phyloP scores from a whole-genome alignment of 495 filamentous ascomycete genomes.

The Viridothelium virens region DNA sequence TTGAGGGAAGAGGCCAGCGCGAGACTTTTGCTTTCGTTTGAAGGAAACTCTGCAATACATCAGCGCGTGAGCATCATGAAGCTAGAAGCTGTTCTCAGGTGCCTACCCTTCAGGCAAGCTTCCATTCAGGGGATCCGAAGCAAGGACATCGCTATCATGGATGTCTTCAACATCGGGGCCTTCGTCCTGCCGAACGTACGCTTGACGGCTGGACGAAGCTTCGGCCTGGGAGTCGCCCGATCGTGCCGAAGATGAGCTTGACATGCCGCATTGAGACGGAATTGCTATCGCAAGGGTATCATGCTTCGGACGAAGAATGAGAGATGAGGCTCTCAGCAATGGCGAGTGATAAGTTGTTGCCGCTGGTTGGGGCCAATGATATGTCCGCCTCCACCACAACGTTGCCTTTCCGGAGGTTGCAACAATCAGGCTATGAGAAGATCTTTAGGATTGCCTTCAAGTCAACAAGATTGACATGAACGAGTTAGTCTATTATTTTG shows the following conservation, averaged over 20 bases:
- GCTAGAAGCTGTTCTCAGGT: neutral
- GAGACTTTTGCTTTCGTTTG: slow-evolving; percentile 71
- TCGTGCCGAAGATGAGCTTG: slow-evolving; percentile 32
- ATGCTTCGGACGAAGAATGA: neutral
- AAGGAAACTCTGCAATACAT: slow-evolving; percentile 56
- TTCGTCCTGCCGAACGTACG: slow-evolving; percentile 28
- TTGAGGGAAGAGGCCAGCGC: slow-evolving; percentile 47
- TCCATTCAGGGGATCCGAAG: slow-evolving; percentile 30
- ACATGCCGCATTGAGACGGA: slow-evolving; percentile 26
- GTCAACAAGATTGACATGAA: too few relatives aligned
- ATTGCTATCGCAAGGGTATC: slow-evolving; percentile 2
- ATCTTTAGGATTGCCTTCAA: too few relatives aligned
- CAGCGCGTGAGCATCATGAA: neutral
- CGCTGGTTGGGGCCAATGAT: slow-evolving; percentile 1
- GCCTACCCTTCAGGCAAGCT: slow-evolving; percentile 27
- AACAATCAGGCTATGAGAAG: too few relatives aligned
- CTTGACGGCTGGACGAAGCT: slow-evolving; percentile 32
- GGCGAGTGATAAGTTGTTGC: neutral
- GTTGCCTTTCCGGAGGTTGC: neutral
- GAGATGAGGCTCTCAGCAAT: neutral
- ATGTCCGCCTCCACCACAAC: neutral
- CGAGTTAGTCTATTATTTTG: too few relatives aligned
- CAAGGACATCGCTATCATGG: slow-evolving; percentile 30
- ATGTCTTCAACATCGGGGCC: slow-evolving; percentile 29
- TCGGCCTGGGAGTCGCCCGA: slow-evolving; percentile 29